Evolutionary conservation across 2,329 filamentous ascomycete species (phyloP).

Genomic region (Hypomyces rosellus): DNA sequence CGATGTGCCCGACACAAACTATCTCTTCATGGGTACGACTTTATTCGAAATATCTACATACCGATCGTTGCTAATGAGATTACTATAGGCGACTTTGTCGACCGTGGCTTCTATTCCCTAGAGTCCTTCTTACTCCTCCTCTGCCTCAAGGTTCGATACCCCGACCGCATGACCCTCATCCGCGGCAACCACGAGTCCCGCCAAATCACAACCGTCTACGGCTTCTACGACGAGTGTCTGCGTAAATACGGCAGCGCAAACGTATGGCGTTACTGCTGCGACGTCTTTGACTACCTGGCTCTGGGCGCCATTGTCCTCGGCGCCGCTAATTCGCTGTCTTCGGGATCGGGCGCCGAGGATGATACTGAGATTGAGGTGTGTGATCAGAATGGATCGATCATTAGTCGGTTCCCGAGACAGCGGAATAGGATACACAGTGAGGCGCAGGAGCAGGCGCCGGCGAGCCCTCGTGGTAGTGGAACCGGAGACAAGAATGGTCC

Average conservation of each 20-base stretch:
- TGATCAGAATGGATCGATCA: conserved; percentile 73
- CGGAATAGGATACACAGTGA: conserved; percentile 21
- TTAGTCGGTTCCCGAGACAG: conserved; percentile 62
- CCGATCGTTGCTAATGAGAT: too few relatives aligned
- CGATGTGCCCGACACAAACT: conserved; percentile 91
- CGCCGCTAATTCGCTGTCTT: conserved; percentile 59
- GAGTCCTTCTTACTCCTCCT: conserved; percentile 94
- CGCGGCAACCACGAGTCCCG: conserved; percentile 93
- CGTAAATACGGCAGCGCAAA: conserved; percentile 95
- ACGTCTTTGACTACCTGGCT: conserved; percentile 95
- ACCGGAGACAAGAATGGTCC: conserved; percentile 50
- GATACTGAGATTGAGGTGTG: conserved; percentile 92
- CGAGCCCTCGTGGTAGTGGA: conserved; percentile 21
- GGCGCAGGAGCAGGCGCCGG: conserved; percentile 4
- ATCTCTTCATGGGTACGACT: conserved; percentile 91
- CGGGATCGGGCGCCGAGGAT: conserved; percentile 50
- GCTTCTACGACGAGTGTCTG: conserved; percentile 96
- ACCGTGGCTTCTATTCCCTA: conserved; percentile 95
- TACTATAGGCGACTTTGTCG: conserved; percentile 78
- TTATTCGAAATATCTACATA: too few relatives aligned
- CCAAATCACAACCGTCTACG: conserved; percentile 95
- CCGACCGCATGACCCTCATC: conserved; percentile 93
- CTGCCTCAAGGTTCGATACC: conserved; percentile 94
- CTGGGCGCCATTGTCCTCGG: conserved; percentile 88
- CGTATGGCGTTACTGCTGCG: conserved; percentile 95